Base-by-base conservation (phyloP, 2,329 filamentous ascomycete genomes). In the Phialocephala subalpina region DNA sequence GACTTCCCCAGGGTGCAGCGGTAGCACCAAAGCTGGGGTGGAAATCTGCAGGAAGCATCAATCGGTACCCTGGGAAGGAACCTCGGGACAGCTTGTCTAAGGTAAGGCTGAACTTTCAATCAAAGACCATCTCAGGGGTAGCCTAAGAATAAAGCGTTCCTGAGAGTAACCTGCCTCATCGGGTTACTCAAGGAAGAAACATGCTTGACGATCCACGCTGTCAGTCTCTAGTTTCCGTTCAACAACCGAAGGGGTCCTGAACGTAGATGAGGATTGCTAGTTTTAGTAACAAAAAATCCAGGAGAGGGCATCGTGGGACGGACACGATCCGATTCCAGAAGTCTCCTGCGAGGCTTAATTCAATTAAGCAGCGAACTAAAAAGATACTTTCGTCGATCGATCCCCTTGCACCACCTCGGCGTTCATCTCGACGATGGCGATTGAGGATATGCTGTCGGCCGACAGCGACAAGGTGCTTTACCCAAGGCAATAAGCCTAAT, bases 311-410 rank as follows among this genome's bases (percentile, higher is more conserved):
- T 20, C 3, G n/a, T n/a, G 42, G 18, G 42, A 9, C 16, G 42
- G 18, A 20, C 8, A n/a, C 18, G 20, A 49, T 22, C 45, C 45
- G 20, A 20, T 49, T 49, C 45, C 8, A 49, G 45, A 49, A 25
- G 6, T 49, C 14, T n/a, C 11, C 45, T 49, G 20, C 45, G 45
- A 49, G 22, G 45, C 58, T 61, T 61, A 53, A 53, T 40, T 25
- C 7, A 38, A 22, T 38, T 61, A 53, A 61, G 58, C 58, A 61
- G 40, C 18, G 12, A 12, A 7, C 14, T 60, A 33, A 12, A 35
- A 14, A 22, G n/a, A 33, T 35, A 2, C n/a, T 36, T 16, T 27
- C 4, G 45, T 25, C 20, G 29, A 60, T 38, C 36, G 35, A 52
- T 49, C 18, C 18, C 12, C 38, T 5, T 42, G 38, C 12, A 42